Base-by-base conservation (phyloP, 2,329 filamentous ascomycete genomes). In the Rutstroemia sp. region DNA sequence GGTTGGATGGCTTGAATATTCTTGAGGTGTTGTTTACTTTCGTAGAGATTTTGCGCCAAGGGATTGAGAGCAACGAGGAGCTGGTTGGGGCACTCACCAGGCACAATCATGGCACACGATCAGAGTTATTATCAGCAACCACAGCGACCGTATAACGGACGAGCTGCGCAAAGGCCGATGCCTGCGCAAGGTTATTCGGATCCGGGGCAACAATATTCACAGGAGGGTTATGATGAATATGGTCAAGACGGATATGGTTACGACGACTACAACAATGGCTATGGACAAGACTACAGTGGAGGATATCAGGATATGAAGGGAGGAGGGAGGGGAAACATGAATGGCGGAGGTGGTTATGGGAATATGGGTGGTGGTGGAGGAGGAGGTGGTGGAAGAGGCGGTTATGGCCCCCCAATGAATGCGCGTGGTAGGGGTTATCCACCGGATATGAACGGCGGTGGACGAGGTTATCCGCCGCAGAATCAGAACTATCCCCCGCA, bases 181-280 rank as follows among this genome's bases (percentile, higher is more conserved):
- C 63, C 64, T 36, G 60, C 62, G n/a, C 67, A 67, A 51, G 60
- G 57, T 23, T 66, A 67, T 45, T 63, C 65, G 51, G 59, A 58
- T 6, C 60, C 63, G 21, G 61, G 60, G 14, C 54, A 67, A 67
- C 83, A 86, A 65, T 94, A 78, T 51, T 77, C 79, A 63, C 88
- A 89, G 60, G 91, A 96, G 65, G 64, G 58, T 21, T 66, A 69
- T 50, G 65, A 68, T 42, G 63, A 65, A 42, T 67, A 68, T 49
- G 21, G 58, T 9, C 67, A 68, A 23, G 67, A 66, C 27, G 63
- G 60, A 2, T 68, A 68, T 56, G 64, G 63, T 2, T 65, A 68
- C 49, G 63, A 69, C 39, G 59, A 65, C 42, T 62, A 63, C 52
- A 60, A 64, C 36, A 60, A 62, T 53, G 62, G 57, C 7, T 64